Conservation (phyloP, 805 yeast species). For the Metschnikowia corniflorae region DNA sequence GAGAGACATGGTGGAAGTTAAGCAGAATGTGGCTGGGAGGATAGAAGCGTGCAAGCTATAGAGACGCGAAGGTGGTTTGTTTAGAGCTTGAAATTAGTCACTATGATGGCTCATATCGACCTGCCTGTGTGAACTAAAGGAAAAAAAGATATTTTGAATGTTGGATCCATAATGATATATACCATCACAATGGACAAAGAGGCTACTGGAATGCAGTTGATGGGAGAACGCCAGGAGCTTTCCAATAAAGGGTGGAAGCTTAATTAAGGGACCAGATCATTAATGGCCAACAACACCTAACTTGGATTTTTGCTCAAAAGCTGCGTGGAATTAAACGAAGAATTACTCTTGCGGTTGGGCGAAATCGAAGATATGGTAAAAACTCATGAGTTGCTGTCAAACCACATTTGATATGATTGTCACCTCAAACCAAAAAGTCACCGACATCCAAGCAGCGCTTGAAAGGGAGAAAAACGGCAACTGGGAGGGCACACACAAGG, state of each 20-base stretch:
- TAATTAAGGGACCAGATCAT: slow-evolving; percentile 60
- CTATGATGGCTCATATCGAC: too few relatives aligned
- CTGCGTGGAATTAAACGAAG: slow-evolving; percentile 29
- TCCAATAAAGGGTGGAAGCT: slow-evolving; percentile 68
- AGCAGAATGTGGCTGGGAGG: too few relatives aligned
- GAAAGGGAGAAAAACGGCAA: slow-evolving; percentile 18
- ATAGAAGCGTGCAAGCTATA: too few relatives aligned
- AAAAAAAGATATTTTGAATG: too few relatives aligned
- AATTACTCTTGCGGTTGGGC: slow-evolving; percentile 27
- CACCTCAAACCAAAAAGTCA: slow-evolving; percentile 13
- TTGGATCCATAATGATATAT: too few relatives aligned
- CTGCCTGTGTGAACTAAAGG: too few relatives aligned
- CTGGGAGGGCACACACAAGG: slow-evolving; percentile 26
- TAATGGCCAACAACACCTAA: slow-evolving; percentile 38
- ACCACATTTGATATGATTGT: slow-evolving; percentile 21
- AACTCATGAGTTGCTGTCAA: slow-evolving; percentile 23
- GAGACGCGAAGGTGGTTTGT: too few relatives aligned
- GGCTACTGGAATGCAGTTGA: slow-evolving; percentile 56
- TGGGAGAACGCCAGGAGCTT: slow-evolving; percentile 73
- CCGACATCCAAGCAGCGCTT: slow-evolving; percentile 17
- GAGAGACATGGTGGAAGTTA: too few relatives aligned
- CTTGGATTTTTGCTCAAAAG: slow-evolving; percentile 30
- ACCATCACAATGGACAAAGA: too few relatives aligned
- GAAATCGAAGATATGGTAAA: slow-evolving; percentile 38
- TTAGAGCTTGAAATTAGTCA: too few relatives aligned